Percentiles rank a stretch among this genome's conserved stretches.
phyloP scores from a whole-genome alignment of 768 basidiomycete species.

The Tubosaeta sp. region DNA sequence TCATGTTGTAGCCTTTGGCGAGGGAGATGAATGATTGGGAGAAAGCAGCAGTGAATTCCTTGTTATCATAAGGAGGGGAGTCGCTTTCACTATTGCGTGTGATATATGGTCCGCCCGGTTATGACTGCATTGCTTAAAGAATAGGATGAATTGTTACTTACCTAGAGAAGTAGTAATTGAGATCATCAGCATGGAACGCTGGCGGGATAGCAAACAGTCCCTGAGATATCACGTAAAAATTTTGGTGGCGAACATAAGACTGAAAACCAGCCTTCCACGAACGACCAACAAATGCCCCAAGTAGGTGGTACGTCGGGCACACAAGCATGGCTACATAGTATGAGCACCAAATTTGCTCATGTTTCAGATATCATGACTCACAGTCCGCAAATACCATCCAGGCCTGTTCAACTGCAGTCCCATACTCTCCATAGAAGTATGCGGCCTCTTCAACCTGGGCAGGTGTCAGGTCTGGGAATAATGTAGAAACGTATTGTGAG shows the following conservation, averaged over 20 bases:
- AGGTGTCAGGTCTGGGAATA: constrained; percentile 38
- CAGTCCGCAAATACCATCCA: constrained; percentile 39
- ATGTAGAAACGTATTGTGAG: constrained; percentile 24
- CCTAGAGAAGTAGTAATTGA: too few species aligned
- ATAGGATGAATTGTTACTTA: too few species aligned
- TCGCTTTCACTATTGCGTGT: neutral
- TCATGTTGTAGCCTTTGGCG: constrained; percentile 20
- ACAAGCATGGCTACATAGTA: constrained; percentile 15
- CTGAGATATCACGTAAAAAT: too few species aligned
- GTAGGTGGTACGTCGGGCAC: constrained; percentile 35
- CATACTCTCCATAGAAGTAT: constrained; percentile 27
- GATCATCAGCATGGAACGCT: constrained; percentile 10
- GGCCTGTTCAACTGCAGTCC: constrained; percentile 32
- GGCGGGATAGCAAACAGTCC: constrained; percentile 16
- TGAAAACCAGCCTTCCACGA: constrained; percentile 30
- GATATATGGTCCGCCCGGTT: neutral
- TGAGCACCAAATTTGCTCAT: too few species aligned
- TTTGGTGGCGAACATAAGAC: too few species aligned
- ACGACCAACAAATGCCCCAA: constrained; percentile 25
- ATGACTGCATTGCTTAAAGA: neutral
- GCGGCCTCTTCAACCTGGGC: constrained; percentile 23
- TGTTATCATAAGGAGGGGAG: constrained; percentile 20
- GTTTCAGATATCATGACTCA: too few species aligned
- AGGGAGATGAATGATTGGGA: constrained; percentile 24
- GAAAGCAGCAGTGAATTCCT: constrained; percentile 29